phyloP scores from a whole-genome alignment of 2,329 filamentous ascomycete species.

The Elsinoe fawcettii region DNA sequence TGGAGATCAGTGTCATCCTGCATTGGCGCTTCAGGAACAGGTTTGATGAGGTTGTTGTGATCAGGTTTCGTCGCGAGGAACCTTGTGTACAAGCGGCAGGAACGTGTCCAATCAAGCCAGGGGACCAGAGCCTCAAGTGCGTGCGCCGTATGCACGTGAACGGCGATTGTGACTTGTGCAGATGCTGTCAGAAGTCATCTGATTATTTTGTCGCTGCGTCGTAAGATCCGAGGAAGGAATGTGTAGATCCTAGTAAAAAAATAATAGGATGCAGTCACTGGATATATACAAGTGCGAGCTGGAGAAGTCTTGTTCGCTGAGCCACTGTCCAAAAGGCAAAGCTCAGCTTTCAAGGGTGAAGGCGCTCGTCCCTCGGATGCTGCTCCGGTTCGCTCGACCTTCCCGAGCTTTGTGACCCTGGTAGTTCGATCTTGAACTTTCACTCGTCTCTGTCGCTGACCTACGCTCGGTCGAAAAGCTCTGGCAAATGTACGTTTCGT shows the following conservation, averaged over 20 bases:
- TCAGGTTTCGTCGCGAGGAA: neutral
- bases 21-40: neutral
- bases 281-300: neutral
- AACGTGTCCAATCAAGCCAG: neutral
- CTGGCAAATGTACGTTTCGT: too few relatives aligned
- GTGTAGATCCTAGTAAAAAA: neutral
- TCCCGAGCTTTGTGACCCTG: neutral
- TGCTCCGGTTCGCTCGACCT: constrained; percentile 19
- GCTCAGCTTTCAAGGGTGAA: neutral
- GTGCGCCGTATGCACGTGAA: neutral
- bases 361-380: neutral
- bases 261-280: neutral
- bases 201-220: neutral
- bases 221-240: neutral
- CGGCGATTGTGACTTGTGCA: neutral
- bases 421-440: neutral
- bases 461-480: neutral
- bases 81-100: neutral
- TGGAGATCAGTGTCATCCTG: neutral
- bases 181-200: neutral
- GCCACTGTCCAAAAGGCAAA: neutral
- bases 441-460: neutral
- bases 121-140: neutral
- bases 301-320: neutral
- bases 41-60: neutral